Evolutionary conservation across 345 rosid species (phyloP), one percentile per base, ranked within the genome.

Genomic region (Brassica carinata): DNA sequence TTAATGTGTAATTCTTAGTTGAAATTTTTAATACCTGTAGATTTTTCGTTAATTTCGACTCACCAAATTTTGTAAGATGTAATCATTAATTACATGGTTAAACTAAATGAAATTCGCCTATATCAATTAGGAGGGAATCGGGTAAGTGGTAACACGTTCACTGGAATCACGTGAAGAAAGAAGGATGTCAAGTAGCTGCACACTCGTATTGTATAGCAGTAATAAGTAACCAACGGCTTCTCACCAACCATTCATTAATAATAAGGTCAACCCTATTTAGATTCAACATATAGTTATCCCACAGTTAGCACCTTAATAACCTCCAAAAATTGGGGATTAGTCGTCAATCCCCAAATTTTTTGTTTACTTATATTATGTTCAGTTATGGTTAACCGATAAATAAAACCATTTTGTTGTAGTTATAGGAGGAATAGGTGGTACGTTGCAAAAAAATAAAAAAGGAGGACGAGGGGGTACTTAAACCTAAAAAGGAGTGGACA

Each of bases 221-320:
- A 57, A 59, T 8, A 51, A 51, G 57, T 26, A 38, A 45, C 74
- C 69, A 76, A 81, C 84, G 70, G 34, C 74, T 76, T 67, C 81
- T 72, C 84, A 81, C 77, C 84, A 77, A 76, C 74, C 81, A 64
- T 72, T 67, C 84, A 76, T 72, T 72, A 71, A 76, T 76, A 64
- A 2, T 63, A 11, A 69, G 62, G 63, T 80, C 62, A 53, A 17
- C 45, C 38, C 40, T 27, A 18, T 43, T 31, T 26, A 43, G 3
- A 23, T 79, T 68, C 15, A 67, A 68, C 64, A 55, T 29, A 13
- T 27, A 66, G 15, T 58, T 73, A 19, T 29, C 58, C 53, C 14
- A 67, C 10, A 9, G 40, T 51, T 48, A 69, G 26, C 75, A 74
- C 66, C 55, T 69, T 74, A 74, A 62, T 34, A 62, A 45, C 45